Evolutionary conservation across 139 green algal genomes (phyloP), one percentile per base, ranked within the genome.

Genomic region (Picochlorum sp.): DNA sequence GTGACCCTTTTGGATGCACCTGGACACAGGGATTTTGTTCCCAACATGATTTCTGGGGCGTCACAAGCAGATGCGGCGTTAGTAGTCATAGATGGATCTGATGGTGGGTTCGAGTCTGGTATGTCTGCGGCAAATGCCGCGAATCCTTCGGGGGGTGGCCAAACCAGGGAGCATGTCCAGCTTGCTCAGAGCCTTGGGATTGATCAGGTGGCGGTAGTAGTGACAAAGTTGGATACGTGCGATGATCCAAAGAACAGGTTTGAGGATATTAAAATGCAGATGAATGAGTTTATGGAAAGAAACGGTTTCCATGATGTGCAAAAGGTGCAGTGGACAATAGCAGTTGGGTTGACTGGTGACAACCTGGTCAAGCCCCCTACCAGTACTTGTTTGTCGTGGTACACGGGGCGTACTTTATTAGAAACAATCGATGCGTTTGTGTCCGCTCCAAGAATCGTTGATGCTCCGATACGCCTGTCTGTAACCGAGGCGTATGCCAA

Each of bases 11-110:
- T 97, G 38, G 94, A 99, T 65, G 94, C 94, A 0, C 94, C 94
- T 0, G 94, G 94, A 4, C 94, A 98, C 76, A 63, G 86, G 1
- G 92, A 99, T 80, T 99, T 98, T 74, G 90, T 98, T 20, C 90
- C 94, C 26, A 95, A 94, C 83, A 94, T 96, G 83, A 98, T 98
- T 41, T 60, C 77, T 0, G 94, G 92, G 8, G 83, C 83, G 0
- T 73, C 82, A 2, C 70, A 81, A 62, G 92, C 92, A 1, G 93
- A 98, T 63, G 92, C 88, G 11, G 92, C 92, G 1, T 67, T 98
- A 63, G 78, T 99, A 55, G 73, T 98, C 32, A 83, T 98, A 37
- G 94, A 99, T 50, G 94, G 90, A 18, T 92, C 90, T 0, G 72
- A 73, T 0, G 86, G 84, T 11, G 92, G 81, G 8, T 98, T 99